Percentiles rank a stretch among this genome's conserved stretches.
Evolutionary conservation across 768 basidiomycete species (phyloP).

Genomic region (Amanita exitialis): DNA sequence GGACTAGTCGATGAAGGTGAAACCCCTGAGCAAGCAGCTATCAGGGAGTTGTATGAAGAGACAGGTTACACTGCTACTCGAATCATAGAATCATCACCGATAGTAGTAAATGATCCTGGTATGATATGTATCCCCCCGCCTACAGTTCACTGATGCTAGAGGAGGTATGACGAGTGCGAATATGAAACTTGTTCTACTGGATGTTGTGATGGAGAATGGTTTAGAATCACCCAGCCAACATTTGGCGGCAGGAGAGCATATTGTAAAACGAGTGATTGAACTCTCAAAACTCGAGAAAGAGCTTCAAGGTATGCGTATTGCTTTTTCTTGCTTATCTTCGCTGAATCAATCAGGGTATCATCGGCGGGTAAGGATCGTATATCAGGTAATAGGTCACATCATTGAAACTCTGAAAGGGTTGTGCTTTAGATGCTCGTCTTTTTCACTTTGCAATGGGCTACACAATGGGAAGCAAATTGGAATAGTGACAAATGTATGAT

Average conservation of each 20-base stretch:
- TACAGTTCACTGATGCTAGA: slow-evolving; percentile 3
- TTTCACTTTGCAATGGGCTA: slow-evolving; percentile 70
- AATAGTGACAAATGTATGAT: neutral
- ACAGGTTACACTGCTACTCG: slow-evolving; percentile 72
- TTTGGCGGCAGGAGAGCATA: slow-evolving; percentile 82
- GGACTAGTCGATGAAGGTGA: slow-evolving; percentile 86
- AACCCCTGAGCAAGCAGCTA: slow-evolving; percentile 67
- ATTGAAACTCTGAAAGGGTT: slow-evolving; percentile 28
- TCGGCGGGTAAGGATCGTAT: slow-evolving; percentile 31
- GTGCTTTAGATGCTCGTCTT: slow-evolving; percentile 66
- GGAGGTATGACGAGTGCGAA: slow-evolving; percentile 90
- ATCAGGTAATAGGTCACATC: neutral
- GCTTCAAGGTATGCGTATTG: slow-evolving; percentile 46
- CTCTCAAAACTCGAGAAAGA: slow-evolving; percentile 50
- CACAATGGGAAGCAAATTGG: slow-evolving; percentile 22
- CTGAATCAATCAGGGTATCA: slow-evolving; percentile 37
- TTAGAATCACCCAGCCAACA: slow-evolving; percentile 64
- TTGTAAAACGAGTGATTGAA: slow-evolving; percentile 63
- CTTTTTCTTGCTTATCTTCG: neutral
- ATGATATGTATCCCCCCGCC: slow-evolving; percentile 4
- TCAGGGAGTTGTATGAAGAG: slow-evolving; percentile 89
- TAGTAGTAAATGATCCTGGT: slow-evolving; percentile 70
- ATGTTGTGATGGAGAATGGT: slow-evolving; percentile 54
- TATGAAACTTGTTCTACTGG: slow-evolving; percentile 77
- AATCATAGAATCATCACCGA: slow-evolving; percentile 52